A percentile compares a stretch with the other conserved stretches of the same genome.
These are phyloP conservation scores for Syzygium malaccense DNA, from an alignment of 441 rosid genomes.

Conservation along the genomic window DNA sequence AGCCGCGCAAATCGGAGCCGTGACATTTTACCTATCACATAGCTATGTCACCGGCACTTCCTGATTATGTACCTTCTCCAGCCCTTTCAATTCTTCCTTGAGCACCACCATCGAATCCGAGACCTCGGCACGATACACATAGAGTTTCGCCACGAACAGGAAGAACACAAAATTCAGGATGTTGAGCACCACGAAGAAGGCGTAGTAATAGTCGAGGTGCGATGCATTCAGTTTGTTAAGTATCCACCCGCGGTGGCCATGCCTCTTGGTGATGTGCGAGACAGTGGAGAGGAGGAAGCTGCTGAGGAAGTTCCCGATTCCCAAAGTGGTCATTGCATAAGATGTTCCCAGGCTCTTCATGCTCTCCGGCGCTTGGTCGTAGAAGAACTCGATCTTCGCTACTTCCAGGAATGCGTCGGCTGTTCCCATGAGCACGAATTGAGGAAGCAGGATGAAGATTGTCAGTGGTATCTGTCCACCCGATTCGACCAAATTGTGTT, in stretches of 20 bases:
- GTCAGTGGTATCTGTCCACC: conserved; percentile 47
- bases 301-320: conserved; percentile 65
- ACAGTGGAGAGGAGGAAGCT: conserved; percentile 70
- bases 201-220: conserved; percentile 70
- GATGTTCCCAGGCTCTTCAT: conserved; percentile 95
- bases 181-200: conserved; percentile 59
- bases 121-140: conserved; percentile 75
- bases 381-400: conserved; percentile 79
- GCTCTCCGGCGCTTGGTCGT: conserved; percentile 86
- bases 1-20: not conserved
- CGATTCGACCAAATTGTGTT: conserved; percentile 41
- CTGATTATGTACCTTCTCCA: conserved; percentile 6
- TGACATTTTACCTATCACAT: not conserved
- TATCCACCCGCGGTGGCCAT: conserved; percentile 67
- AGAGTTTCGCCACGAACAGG: conserved; percentile 47
- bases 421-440: conserved; percentile 70
- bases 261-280: conserved; percentile 34
- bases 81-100: conserved; percentile 35
- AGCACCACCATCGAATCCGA: conserved; percentile 51
- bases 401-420: conserved; percentile 83
- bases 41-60: not conserved
- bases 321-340: conserved; percentile 43
- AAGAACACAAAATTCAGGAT: conserved; percentile 58
- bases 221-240: conserved; percentile 72
- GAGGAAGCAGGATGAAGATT: conserved; percentile 73